Percentiles rank a stretch among this genome's conserved stretches.
Conservation (phyloP, 495 filamentous ascomycete genomes). For the Xylaria sp. region DNA sequence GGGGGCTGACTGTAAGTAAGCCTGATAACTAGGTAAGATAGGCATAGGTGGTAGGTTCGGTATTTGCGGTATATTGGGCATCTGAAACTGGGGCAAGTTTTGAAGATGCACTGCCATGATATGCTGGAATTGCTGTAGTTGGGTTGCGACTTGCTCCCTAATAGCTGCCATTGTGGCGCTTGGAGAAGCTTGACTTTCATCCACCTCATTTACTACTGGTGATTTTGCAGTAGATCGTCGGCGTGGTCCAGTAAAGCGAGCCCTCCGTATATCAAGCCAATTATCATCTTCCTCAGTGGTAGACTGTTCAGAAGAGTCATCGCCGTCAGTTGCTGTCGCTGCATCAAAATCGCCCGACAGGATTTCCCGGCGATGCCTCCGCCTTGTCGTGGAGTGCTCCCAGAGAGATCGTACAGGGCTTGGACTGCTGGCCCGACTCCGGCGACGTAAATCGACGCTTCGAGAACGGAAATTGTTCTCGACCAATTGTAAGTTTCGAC, state of each 20-base stretch:
- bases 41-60: conserved; percentile 63
- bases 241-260: conserved; percentile 40
- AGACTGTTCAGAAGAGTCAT: conserved; percentile 48
- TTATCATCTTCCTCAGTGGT: conserved; percentile 47
- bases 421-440: conserved; percentile 71
- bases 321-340: conserved; percentile 43
- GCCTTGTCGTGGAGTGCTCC: conserved; percentile 57
- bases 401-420: conserved; percentile 69
- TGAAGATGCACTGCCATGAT: conserved; percentile 41
- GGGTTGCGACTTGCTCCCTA: conserved; percentile 76
- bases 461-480: conserved; percentile 66
- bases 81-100: conserved; percentile 59
- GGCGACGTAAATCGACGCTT: conserved; percentile 48
- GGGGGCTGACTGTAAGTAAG: conserved; percentile 56
- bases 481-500: conserved; percentile 56
- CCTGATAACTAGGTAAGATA: conserved; percentile 74
- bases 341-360: conserved; percentile 41
- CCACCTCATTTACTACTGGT: conserved; percentile 37
- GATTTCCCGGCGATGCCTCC: conserved; percentile 44
- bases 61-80: conserved; percentile 69
- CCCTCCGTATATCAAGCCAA: conserved; percentile 49
- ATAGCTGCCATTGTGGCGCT: conserved; percentile 72
- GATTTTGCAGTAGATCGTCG: conserved; percentile 29
- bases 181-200: conserved; percentile 56
- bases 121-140: conserved; percentile 64